These are phyloP conservation scores for Colletotrichum incanum DNA, from an alignment of 2,329 filamentous ascomycete species.

Conservation along the genomic window DNA sequence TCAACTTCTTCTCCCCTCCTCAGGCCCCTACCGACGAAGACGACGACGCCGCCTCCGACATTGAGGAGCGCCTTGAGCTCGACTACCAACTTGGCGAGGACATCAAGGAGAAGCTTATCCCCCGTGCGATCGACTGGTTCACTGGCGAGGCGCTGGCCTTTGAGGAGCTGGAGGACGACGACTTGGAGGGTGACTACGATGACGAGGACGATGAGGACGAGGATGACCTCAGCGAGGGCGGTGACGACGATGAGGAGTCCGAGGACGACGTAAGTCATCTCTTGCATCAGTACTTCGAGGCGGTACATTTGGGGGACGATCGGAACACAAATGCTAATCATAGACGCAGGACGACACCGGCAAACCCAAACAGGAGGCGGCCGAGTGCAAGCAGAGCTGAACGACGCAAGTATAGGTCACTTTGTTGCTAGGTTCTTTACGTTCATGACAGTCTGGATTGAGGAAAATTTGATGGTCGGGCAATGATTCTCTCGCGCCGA, in stretches of 20 bases:
- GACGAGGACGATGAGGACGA: constrained; percentile 96
- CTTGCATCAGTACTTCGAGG: too few relatives aligned
- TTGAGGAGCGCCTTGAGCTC: constrained; percentile 97
- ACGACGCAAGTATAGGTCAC: constrained; percentile 56
- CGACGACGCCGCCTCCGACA: constrained; percentile 86
- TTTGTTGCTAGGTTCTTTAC: constrained; percentile 40
- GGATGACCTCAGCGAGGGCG: constrained; percentile 85
- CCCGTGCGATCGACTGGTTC: constrained; percentile 99
- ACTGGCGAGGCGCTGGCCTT: constrained; percentile 97
- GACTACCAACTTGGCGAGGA: constrained; percentile 99
- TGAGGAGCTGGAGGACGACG: constrained; percentile 90
- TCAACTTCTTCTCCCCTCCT: constrained; percentile 98
- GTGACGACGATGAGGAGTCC: constrained; percentile 86
- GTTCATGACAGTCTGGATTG: constrained; percentile 22
- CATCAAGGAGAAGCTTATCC: constrained; percentile 99
- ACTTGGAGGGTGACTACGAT: constrained; percentile 85
- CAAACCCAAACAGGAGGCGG: constrained; percentile 94
- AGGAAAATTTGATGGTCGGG: constrained; percentile 16
- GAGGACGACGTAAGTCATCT: constrained; percentile 79
- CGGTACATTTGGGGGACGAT: neutral
- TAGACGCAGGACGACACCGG: constrained; percentile 81
- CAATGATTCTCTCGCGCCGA: constrained; percentile 27
- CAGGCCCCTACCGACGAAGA: constrained; percentile 83
- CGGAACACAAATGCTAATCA: constrained; percentile 39
- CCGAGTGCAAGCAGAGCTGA: constrained; percentile 97